A percentile compares a stretch with the other conserved stretches of the same genome.
phyloP scores from a whole-genome alignment of 2,329 filamentous ascomycete genomes.

The Calonectria pseudoturangicola region DNA sequence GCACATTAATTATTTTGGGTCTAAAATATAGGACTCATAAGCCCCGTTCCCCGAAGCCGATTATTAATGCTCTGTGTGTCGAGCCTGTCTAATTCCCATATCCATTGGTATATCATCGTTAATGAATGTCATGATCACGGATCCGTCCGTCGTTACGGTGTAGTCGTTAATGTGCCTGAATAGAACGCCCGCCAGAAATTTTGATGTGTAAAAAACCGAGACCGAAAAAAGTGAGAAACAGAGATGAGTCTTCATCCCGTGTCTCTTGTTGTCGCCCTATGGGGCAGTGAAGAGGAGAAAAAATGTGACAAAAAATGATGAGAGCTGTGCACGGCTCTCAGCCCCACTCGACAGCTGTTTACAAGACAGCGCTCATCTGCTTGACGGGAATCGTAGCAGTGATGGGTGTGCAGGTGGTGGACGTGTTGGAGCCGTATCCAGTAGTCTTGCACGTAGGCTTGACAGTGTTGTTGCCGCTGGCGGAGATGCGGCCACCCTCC shows the following conservation, averaged over 20 bases:
- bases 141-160: conserved; percentile 51
- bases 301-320: neutral
- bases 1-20: conserved; percentile 30
- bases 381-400: conserved; percentile 53
- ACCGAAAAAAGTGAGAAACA: neutral
- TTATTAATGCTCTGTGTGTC: conserved; percentile 18
- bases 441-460: conserved; percentile 43
- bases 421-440: conserved; percentile 45
- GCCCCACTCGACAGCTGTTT: neutral
- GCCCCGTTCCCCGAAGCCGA: neutral
- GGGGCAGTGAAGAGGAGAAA: neutral
- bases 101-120: conserved; percentile 29
- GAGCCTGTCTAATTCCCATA: conserved; percentile 15
- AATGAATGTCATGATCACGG: conserved; percentile 54
- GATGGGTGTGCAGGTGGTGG: conserved; percentile 49
- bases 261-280: neutral
- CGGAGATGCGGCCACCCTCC: conserved; percentile 59
- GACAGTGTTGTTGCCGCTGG: conserved; percentile 54
- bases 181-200: conserved; percentile 45
- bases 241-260: neutral
- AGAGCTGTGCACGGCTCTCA: neutral
- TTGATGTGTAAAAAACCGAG: conserved; percentile 41
- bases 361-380: conserved; percentile 56
- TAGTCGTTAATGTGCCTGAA: conserved; percentile 48
- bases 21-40: conserved; percentile 20